Evolutionary conservation across 164 flowering plant species (phyloP).

Genomic region (Umbilicus rupestris): DNA sequence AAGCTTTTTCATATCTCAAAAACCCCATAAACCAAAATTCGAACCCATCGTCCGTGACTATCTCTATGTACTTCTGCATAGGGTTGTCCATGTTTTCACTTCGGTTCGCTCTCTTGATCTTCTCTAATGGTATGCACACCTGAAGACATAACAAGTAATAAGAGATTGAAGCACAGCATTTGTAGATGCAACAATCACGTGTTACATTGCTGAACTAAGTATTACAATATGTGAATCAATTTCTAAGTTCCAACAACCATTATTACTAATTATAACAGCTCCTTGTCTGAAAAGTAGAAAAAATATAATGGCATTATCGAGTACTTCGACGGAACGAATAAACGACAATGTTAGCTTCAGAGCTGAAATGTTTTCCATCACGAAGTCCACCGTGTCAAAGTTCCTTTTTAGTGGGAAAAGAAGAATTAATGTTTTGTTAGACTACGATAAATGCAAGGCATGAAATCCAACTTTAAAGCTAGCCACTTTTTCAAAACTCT

Average conservation of each 20-base stretch:
- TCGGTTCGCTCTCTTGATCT: slow-evolving; percentile 19
- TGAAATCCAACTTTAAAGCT: background rate
- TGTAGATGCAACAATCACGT: background rate
- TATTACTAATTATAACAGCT: background rate
- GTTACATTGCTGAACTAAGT: background rate
- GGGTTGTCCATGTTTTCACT: slow-evolving; percentile 23
- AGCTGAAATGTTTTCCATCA: no score
- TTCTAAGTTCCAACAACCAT: background rate
- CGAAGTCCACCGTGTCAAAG: no score
- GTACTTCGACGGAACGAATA: background rate
- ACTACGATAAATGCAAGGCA: no score
- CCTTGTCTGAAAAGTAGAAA: background rate
- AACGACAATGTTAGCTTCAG: background rate
- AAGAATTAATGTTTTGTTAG: no score
- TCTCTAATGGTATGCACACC: slow-evolving; percentile 23
- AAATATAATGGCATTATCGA: no score
- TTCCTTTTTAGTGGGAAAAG: no score
- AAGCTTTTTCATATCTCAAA: slow-evolving; percentile 22
- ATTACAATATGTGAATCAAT: background rate
- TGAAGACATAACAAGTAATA: background rate
- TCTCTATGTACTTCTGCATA: slow-evolving; percentile 21
- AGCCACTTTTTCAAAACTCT: background rate
- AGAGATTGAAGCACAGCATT: background rate
- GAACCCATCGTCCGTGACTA: slow-evolving; percentile 18
- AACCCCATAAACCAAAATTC: slow-evolving; percentile 36